These are phyloP conservation scores for Alternaria sp. DNA, from an alignment of 2,329 filamentous ascomycete genomes.

Conservation along the genomic window DNA sequence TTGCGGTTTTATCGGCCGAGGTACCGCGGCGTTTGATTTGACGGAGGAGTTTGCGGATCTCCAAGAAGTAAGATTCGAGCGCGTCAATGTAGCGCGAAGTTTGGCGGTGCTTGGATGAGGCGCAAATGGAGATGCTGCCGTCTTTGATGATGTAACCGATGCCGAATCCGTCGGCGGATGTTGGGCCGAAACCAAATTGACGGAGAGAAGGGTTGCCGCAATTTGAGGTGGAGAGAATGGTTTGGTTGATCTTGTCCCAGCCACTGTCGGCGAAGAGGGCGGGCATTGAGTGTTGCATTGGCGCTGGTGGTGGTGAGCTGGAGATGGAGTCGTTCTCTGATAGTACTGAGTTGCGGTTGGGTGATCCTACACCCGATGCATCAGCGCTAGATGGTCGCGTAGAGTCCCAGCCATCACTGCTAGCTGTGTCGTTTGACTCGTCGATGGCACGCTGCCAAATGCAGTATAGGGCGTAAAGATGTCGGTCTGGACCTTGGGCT, in stretches of 20 bases:
- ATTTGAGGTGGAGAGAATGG: slow-evolving; percentile 96
- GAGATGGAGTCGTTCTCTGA: slow-evolving; percentile 60
- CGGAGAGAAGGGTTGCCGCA: slow-evolving; percentile 95
- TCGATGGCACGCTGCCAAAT: slow-evolving; percentile 93
- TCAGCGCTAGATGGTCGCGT: slow-evolving; percentile 62
- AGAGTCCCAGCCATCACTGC: slow-evolving; percentile 62
- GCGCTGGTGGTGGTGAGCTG: slow-evolving; percentile 64
- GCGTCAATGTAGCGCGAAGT: slow-evolving; percentile 90
- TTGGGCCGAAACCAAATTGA: slow-evolving; percentile 96
- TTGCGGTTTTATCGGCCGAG: slow-evolving; percentile 63
- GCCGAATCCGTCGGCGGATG: slow-evolving; percentile 91
- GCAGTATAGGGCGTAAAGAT: slow-evolving; percentile 92
- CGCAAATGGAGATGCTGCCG: slow-evolving; percentile 88
- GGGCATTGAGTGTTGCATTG: slow-evolving; percentile 67
- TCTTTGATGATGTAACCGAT: slow-evolving; percentile 99
- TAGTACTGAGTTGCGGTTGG: slow-evolving; percentile 61
- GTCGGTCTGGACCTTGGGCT: slow-evolving; percentile 88
- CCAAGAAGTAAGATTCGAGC: slow-evolving; percentile 87
- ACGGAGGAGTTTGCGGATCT: slow-evolving; percentile 84
- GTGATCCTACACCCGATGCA: slow-evolving; percentile 62
- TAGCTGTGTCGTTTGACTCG: slow-evolving; percentile 68
- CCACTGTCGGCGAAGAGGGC: slow-evolving; percentile 85
- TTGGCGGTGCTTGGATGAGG: slow-evolving; percentile 91
- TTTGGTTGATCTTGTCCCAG: slow-evolving; percentile 96
- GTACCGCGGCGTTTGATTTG: slow-evolving; percentile 69